These are phyloP conservation scores for Fusarium circinatum DNA, from an alignment of 2,329 filamentous ascomycete species.

Conservation along the genomic window DNA sequence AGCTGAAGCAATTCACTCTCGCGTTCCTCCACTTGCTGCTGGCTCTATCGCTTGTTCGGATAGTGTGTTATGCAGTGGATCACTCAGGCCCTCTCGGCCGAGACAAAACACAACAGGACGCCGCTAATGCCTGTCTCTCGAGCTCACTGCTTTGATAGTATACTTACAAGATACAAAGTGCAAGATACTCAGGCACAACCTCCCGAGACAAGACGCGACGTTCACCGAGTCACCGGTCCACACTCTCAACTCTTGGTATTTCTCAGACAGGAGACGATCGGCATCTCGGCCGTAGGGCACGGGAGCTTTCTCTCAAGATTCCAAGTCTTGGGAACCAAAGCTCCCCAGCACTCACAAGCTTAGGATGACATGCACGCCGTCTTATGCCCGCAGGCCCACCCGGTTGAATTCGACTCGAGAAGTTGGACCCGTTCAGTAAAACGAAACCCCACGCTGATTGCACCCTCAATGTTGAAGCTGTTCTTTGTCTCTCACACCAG, in stretches of 20 bases:
- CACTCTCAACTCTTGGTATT: slow-evolving; percentile 19
- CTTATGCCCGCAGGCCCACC: slow-evolving; percentile 27
- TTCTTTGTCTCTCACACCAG: slow-evolving; percentile 1
- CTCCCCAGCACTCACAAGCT: slow-evolving; percentile 17
- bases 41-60: slow-evolving; percentile 1
- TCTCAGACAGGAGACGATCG: slow-evolving; percentile 36
- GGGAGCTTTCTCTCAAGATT: slow-evolving; percentile 5
- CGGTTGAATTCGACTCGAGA: slow-evolving; percentile 8
- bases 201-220: slow-evolving; percentile 13
- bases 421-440: slow-evolving; percentile 3
- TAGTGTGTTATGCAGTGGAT: not conserved
- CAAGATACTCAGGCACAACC: not conserved
- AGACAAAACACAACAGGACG: slow-evolving; percentile 4
- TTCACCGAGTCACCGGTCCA: slow-evolving; percentile 35
- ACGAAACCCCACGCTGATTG: slow-evolving; percentile 11
- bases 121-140: not conserved
- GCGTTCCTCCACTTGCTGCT: slow-evolving; percentile 6
- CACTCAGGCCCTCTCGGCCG: slow-evolving; percentile 4
- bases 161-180: not conserved
- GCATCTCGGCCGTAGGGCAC: slow-evolving; percentile 13
- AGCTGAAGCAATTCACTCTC: slow-evolving; percentile 3
- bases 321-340: slow-evolving; percentile 14
- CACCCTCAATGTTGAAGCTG: slow-evolving; percentile 5
- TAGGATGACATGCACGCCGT: slow-evolving; percentile 30
- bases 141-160: not conserved